phyloP scores from a whole-genome alignment of 2,329 filamentous ascomycete genomes.

The Cryoendolithus antarcticus region DNA sequence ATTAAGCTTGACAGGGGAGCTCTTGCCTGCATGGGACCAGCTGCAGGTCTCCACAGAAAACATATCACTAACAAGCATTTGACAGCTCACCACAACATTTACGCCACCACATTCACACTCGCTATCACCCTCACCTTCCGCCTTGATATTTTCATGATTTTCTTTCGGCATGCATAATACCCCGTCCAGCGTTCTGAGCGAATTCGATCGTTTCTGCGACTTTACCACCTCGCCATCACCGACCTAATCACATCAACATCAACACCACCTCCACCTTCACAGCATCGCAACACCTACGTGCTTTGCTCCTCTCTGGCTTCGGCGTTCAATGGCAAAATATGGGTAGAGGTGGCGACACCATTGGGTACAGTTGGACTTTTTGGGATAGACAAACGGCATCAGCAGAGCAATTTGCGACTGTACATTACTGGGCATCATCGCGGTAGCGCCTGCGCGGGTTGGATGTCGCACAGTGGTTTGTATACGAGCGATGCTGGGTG shows the following conservation, averaged over 20 bases:
- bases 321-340: conserved; percentile 4
- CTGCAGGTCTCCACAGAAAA: conserved; percentile 2
- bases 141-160: conserved; percentile 1
- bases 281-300: conserved; percentile 1
- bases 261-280: background rate
- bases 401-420: conserved; percentile 6
- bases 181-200: conserved; percentile 8
- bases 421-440: too few relatives aligned
- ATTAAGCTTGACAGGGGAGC: background rate
- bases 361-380: conserved; percentile 3
- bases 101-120: conserved; percentile 1
- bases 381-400: conserved; percentile 4
- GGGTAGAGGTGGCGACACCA: conserved; percentile 7
- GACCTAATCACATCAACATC: background rate
- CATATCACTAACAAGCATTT: background rate
- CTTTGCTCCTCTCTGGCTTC: conserved; percentile 2
- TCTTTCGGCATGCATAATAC: conserved; percentile 8
- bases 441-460: too few relatives aligned
- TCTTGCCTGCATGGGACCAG: conserved; percentile 2
- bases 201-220: conserved; percentile 4
- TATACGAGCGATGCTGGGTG: too few relatives aligned
- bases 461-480: too few relatives aligned
- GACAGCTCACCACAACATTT: background rate
- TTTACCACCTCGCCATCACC: conserved; percentile 1
- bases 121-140: conserved; percentile 1